A percentile compares a stretch with the other conserved stretches of the same genome.
Conservation (phyloP, 2,329 filamentous ascomycete species). For the Coniochaeta sp. region DNA sequence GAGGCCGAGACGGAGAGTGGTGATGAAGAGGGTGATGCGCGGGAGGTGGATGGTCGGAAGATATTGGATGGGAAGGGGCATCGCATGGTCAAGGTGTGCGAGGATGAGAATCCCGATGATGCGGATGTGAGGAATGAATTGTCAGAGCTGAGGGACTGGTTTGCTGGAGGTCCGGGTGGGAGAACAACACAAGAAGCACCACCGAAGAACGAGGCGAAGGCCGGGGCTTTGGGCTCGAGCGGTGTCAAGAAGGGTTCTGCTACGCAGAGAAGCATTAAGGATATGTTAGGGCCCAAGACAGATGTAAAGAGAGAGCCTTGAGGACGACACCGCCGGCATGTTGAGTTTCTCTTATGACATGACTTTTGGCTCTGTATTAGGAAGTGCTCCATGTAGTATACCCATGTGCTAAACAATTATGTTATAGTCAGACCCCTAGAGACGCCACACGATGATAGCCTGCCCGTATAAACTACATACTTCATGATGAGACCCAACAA, state of each 20-base stretch:
- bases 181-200: neutral
- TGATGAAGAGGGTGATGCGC: conserved; percentile 36
- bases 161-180: neutral
- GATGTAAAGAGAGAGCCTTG: neutral
- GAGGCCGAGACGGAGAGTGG: conserved; percentile 35
- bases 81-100: conserved; percentile 67
- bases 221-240: neutral
- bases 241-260: neutral
- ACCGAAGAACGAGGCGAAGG: neutral
- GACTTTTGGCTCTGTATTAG: neutral
- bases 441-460: neutral
- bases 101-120: conserved; percentile 55
- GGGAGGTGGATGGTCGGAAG: conserved; percentile 55
- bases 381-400: neutral
- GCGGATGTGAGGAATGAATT: conserved; percentile 54
- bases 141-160: conserved; percentile 50
- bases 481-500: neutral
- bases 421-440: neutral
- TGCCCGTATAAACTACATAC: neutral
- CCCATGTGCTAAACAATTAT: neutral
- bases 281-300: neutral
- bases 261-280: neutral
- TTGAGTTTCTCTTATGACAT: neutral
- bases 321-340: neutral
- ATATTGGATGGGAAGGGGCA: conserved; percentile 60